Base-by-base conservation (phyloP, 768 basidiomycete genomes). In the Trametes cubensis region DNA sequence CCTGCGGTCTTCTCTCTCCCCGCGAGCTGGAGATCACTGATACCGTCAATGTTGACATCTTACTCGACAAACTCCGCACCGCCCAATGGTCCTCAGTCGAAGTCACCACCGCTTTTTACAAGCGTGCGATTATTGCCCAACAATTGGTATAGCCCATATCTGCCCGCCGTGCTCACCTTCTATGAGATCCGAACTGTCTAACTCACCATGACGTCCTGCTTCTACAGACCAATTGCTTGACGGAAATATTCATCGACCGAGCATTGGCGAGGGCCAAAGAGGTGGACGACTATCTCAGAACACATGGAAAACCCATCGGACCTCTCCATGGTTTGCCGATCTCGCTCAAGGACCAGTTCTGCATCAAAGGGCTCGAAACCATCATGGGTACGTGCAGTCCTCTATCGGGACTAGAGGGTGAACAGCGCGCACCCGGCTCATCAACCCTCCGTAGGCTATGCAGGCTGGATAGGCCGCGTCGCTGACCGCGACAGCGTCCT, bases 11-110 rank as follows among this genome's bases (percentile, higher is more conserved):
- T 15, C 78, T 94, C 34, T 80, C 82, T 6, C 60, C 70, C 1
- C 75, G 71, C 28, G 87, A 91, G 65, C 66, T 89, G 26, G 80
- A 80, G 62, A 90, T 90, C 42, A 91, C 89, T 2, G 81, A 80
- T 46, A 76, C 77, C 0, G 72, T 70, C 44, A 85, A 89, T 66
- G 67, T 73, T 21, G 60, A 65, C 15, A 66, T 71, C 7, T 72
- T 92, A 4, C 75, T 92, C 30, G 61, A 74, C 26, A 86, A 81
- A 38, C 74, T 93, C 15, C 83, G 82, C 15, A 73, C 67, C 0
- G 79, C 79, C 3, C 71, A 76, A 47, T 90, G 85, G 86, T 79
- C 87, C 0, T 77, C 88, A 2, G 82, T 89, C 1, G 74, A 77
- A 30, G 80, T 81, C 25, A 75, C 76, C 6, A 73, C 69, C 5